Evolutionary conservation across 176 grass and related monocot genomes (phyloP), one percentile per base, ranked within the genome.

Genomic region (Poa pratensis): DNA sequence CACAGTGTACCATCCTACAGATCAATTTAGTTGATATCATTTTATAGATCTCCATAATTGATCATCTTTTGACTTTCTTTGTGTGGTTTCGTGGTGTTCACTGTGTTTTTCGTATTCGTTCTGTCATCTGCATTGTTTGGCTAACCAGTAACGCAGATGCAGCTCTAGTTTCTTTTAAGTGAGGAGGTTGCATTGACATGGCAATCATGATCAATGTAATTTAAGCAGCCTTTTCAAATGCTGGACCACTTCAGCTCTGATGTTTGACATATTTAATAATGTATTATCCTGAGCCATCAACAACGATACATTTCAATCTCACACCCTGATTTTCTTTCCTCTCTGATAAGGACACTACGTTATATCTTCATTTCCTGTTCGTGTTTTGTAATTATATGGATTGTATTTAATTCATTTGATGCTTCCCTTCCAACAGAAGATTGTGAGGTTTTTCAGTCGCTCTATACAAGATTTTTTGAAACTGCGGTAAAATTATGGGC

Each of bases 371-470:
- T 84, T 67, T 87, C 49, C 49, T 46, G 5, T 81, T 17, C 84
- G 59, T 73, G 60, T 50, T 48, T 48, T 60, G 6, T 16, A 75
- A 5, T 27, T 79, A 34, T 58, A 76, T 17, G 40, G 15, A 40
- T 63, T 77, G 13, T 17, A 77, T 87, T 12, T 75, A 80, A 51
- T 78, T 80, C 75, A 0, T 27, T 80, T 90, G 76, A 66, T 52
- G 9, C 64, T 53, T 87, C 76, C 59, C 51, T 83, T 84, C 83
- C 59, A 84, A 57, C 68, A 69, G 51, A 83, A 76, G 30, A 80
- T 63, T 69, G 18, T 45, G 40, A 50, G 62, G 74, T 69, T 80
- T 60, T 55, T 55, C n/a, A 50, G 40, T 68, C 9, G 12, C 77
- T 69, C 7, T 24, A 59, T 35, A 70, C 22, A 76, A 20, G 26